These are phyloP conservation scores for Candida freyschussii DNA, from an alignment of 1,139 yeast species.

Conservation along the genomic window DNA sequence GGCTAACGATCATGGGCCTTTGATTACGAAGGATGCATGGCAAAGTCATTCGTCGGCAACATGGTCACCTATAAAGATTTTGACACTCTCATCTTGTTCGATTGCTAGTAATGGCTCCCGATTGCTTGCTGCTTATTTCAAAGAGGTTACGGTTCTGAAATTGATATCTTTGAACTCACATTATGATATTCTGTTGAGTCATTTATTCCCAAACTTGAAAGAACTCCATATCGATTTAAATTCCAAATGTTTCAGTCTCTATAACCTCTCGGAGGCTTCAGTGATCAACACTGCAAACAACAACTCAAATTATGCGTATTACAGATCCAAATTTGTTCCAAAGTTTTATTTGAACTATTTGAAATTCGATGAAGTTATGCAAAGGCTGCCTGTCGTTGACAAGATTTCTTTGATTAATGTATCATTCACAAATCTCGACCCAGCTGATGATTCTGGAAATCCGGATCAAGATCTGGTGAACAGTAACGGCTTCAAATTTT, in stretches of 20 bases:
- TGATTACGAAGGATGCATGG: slow-evolving; percentile 17
- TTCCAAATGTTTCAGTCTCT: slow-evolving; percentile 41
- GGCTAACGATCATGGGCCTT: slow-evolving; percentile 20
- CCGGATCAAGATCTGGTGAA: slow-evolving; percentile 16
- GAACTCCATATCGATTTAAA: slow-evolving; percentile 40
- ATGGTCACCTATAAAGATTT: slow-evolving; percentile 30
- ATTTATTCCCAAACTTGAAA: slow-evolving; percentile 37
- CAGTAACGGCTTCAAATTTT: slow-evolving; percentile 25
- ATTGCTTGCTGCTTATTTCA: slow-evolving; percentile 32
- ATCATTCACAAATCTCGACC: slow-evolving; percentile 23
- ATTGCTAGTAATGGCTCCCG: slow-evolving; percentile 34
- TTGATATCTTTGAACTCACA: slow-evolving; percentile 37
- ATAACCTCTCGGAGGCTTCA: slow-evolving; percentile 15
- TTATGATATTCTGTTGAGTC: slow-evolving; percentile 46
- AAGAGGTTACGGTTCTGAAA: slow-evolving; percentile 33
- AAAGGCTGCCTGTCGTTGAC: slow-evolving; percentile 16
- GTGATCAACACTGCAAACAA: slow-evolving; percentile 18
- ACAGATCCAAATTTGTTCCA: slow-evolving; percentile 25
- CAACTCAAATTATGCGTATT: slow-evolving; percentile 24
- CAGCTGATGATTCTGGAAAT: slow-evolving; percentile 14
- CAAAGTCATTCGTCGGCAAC: slow-evolving; percentile 11
- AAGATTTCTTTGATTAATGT: slow-evolving; percentile 20
- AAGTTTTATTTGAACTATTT: slow-evolving; percentile 23
- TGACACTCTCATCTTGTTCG: slow-evolving; percentile 30
- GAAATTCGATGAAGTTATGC: slow-evolving; percentile 18